phyloP scores from a whole-genome alignment of 176 grass and related monocot genomes.

The Guadua angustifolia region DNA sequence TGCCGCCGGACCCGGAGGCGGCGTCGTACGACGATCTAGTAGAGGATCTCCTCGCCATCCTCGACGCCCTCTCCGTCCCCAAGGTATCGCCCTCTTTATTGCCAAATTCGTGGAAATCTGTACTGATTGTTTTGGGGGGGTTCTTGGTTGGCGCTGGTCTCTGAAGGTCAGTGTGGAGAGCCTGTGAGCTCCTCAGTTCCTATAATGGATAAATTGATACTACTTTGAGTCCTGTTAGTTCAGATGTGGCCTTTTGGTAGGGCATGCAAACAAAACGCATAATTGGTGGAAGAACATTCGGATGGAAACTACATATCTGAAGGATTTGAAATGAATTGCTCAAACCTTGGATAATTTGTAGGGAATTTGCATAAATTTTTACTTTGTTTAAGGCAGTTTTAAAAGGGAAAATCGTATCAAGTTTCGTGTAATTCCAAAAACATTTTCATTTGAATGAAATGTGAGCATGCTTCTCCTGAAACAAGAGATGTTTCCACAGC shows the following conservation, averaged over 20 bases:
- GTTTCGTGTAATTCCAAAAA: neutral
- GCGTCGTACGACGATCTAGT: conserved; percentile 28
- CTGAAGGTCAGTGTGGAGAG: too few relatives aligned
- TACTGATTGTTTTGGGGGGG: too few relatives aligned
- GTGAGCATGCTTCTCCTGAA: neutral
- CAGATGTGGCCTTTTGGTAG: too few relatives aligned
- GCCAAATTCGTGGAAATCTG: neutral
- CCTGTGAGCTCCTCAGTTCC: neutral
- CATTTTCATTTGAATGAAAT: neutral
- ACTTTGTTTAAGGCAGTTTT: neutral
- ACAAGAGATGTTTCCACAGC: neutral
- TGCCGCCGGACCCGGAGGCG: conserved; percentile 22
- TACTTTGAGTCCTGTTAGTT: neutral
- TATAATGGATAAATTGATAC: neutral
- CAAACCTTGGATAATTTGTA: neutral
- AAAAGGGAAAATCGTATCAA: neutral
- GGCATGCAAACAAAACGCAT: neutral
- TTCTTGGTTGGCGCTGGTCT: too few relatives aligned
- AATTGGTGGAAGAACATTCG: neutral
- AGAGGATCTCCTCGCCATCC: conserved; percentile 55
- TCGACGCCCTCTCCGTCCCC: conserved; percentile 41
- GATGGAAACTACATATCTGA: neutral
- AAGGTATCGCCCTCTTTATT: neutral
- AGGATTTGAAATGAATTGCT: neutral
- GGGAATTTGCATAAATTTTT: neutral